These are phyloP conservation scores for Jackrogersella multiformis DNA, from an alignment of 495 filamentous ascomycete genomes.

Conservation along the genomic window DNA sequence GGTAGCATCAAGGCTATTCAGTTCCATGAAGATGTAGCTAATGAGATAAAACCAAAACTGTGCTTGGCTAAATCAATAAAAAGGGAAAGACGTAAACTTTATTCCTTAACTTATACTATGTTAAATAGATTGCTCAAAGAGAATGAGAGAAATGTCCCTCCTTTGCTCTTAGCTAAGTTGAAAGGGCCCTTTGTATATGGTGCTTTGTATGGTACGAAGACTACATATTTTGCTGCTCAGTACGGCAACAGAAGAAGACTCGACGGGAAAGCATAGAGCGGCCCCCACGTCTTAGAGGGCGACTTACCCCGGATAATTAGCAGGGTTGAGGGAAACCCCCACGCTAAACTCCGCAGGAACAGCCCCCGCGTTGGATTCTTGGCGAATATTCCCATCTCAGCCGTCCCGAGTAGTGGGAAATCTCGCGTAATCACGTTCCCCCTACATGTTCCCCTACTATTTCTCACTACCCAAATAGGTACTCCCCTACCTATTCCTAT, in stretches of 20 bases:
- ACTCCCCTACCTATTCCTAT: slow-evolving; percentile 59
- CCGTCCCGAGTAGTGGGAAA: slow-evolving; percentile 69
- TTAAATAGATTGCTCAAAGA: too few species aligned
- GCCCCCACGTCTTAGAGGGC: slow-evolving; percentile 25
- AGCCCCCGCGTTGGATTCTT: slow-evolving; percentile 34
- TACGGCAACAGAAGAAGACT: slow-evolving; percentile 1
- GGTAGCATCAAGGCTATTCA: too few species aligned
- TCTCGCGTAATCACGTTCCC: slow-evolving; percentile 86
- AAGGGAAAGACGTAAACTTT: too few species aligned
- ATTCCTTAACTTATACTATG: too few species aligned
- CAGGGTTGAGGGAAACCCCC: slow-evolving; percentile 18
- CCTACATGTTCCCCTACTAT: not conserved
- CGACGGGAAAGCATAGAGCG: not conserved
- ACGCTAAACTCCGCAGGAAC: slow-evolving; percentile 26
- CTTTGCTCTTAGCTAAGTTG: too few species aligned
- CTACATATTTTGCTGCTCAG: not conserved
- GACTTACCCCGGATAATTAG: slow-evolving; percentile 40
- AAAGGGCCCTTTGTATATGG: too few species aligned
- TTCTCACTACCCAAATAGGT: not conserved
- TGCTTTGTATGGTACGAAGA: too few species aligned
- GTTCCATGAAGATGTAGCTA: too few species aligned
- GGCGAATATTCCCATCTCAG: slow-evolving; percentile 37
- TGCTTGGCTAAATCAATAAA: too few species aligned
- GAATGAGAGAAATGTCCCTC: too few species aligned
- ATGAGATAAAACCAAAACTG: too few species aligned